Evolutionary conservation across 2,329 filamentous ascomycete species (phyloP).

Genomic region (Ramularia collo-cygni): DNA sequence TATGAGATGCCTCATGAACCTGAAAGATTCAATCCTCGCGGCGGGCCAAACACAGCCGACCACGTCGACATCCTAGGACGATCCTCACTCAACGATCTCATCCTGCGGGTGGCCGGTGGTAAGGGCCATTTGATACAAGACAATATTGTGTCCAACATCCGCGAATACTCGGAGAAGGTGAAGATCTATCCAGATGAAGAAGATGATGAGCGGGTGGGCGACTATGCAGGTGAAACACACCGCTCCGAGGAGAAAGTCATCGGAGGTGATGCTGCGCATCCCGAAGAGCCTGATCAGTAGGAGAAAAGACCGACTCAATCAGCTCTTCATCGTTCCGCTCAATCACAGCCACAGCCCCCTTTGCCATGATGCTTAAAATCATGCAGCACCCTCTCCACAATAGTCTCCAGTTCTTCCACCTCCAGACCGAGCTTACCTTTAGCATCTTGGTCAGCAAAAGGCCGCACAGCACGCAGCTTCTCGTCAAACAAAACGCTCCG

Average conservation of each 20-base stretch:
- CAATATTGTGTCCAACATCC: constrained; percentile 72
- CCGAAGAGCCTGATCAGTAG: background rate
- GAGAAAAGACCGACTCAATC: no score
- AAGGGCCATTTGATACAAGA: constrained; percentile 73
- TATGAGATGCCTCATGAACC: constrained; percentile 97
- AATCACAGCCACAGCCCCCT: constrained; percentile 31
- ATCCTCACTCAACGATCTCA: constrained; percentile 81
- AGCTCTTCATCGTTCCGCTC: background rate
- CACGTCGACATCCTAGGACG: constrained; percentile 94
- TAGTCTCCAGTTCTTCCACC: constrained; percentile 11
- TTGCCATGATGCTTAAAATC: constrained; percentile 21
- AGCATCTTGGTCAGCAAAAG: constrained; percentile 23
- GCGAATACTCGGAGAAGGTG: constrained; percentile 73
- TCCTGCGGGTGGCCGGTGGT: constrained; percentile 79
- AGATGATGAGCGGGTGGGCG: background rate
- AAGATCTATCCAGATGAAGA: constrained; percentile 18
- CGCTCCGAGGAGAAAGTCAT: background rate
- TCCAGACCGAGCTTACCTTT: constrained; percentile 15
- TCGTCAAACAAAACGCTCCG: constrained; percentile 33
- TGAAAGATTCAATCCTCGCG: constrained; percentile 78
- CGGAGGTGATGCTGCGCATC: background rate
- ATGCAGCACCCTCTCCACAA: constrained; percentile 19
- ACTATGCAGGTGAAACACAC: background rate
- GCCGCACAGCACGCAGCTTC: constrained; percentile 18
- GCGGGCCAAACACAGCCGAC: constrained; percentile 66